phyloP scores from a whole-genome alignment of 257 asterid species.

The Nicotiana obtusifolia region DNA sequence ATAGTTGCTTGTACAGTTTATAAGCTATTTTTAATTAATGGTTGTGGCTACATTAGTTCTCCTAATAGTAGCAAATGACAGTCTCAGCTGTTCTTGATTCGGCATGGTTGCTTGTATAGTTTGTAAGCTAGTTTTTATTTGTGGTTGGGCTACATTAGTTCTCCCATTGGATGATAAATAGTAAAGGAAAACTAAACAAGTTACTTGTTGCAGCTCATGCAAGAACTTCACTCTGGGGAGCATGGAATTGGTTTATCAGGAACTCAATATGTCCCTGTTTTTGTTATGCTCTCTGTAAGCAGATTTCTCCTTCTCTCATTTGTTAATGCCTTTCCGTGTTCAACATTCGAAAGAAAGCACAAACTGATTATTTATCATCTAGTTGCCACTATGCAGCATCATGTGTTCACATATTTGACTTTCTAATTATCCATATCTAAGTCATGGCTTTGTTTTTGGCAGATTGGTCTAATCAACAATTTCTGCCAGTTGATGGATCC shows the following conservation, averaged over 20 bases:
- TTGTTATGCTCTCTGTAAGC: conserved; percentile 60
- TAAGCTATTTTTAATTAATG: neutral
- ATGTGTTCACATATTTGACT: conserved; percentile 4
- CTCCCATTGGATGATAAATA: neutral
- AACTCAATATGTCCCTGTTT: conserved; percentile 55
- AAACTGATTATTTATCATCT: neutral
- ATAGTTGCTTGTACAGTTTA: neutral
- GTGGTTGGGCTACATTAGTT: neutral
- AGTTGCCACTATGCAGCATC: neutral
- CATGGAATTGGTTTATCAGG: conserved; percentile 39
- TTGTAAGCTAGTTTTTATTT: neutral
- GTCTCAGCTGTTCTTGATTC: neutral
- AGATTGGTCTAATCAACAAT: conserved; percentile 60
- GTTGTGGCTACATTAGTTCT: neutral
- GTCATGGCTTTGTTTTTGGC: conserved; percentile 22
- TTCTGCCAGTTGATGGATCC: conserved; percentile 72
- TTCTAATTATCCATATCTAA: conserved; percentile 7
- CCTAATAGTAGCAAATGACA: neutral
- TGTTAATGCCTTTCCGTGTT: neutral
- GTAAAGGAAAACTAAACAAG: neutral
- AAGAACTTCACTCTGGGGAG: conserved; percentile 48
- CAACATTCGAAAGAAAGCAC: neutral
- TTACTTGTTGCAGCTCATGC: conserved; percentile 55
- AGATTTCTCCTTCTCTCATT: conserved; percentile 8
- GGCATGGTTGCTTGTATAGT: neutral